phyloP scores from a whole-genome alignment of 1,284 basidiomycete species.

The Taiwanofungus camphoratus region DNA sequence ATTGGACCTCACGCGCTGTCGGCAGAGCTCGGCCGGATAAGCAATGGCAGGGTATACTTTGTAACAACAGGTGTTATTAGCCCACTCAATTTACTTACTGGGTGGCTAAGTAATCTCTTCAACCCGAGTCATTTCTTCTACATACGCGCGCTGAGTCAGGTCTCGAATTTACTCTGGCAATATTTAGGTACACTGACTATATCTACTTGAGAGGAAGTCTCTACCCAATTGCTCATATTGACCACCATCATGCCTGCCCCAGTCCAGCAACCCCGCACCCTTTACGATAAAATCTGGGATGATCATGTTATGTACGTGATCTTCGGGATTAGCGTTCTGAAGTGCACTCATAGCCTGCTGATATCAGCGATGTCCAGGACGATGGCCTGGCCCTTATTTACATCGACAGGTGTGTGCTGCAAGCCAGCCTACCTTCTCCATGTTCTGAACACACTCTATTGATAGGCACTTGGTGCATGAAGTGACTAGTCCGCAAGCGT shows the following conservation, averaged over 20 bases:
- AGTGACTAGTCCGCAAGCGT: slow-evolving; percentile 95
- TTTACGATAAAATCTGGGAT: slow-evolving; percentile 97
- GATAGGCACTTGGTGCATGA: slow-evolving; percentile 89
- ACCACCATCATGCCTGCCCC: slow-evolving; percentile 58
- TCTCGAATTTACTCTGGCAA: too few relatives aligned
- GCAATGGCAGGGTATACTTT: too few relatives aligned
- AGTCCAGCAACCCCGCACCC: slow-evolving; percentile 63
- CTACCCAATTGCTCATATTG: too few relatives aligned
- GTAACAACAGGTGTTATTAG: too few relatives aligned
- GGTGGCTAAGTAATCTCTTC: too few relatives aligned
- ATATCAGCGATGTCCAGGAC: slow-evolving; percentile 61
- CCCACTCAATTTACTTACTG: too few relatives aligned
- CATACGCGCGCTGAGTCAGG: too few relatives aligned
- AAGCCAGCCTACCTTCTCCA: neutral
- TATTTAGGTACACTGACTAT: too few relatives aligned
- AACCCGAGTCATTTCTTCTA: too few relatives aligned
- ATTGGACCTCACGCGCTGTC: too few relatives aligned
- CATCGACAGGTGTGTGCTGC: slow-evolving; percentile 71
- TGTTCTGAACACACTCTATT: slow-evolving; percentile 4
- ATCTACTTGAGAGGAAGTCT: too few relatives aligned
- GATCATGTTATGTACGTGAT: slow-evolving; percentile 82
- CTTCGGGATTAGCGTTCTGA: neutral
- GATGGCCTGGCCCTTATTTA: slow-evolving; percentile 87
- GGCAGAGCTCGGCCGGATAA: too few relatives aligned
- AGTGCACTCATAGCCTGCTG: slow-evolving; percentile 4